phyloP scores from a whole-genome alignment of 441 rosid genomes.

The Adansonia rubrostipa region DNA sequence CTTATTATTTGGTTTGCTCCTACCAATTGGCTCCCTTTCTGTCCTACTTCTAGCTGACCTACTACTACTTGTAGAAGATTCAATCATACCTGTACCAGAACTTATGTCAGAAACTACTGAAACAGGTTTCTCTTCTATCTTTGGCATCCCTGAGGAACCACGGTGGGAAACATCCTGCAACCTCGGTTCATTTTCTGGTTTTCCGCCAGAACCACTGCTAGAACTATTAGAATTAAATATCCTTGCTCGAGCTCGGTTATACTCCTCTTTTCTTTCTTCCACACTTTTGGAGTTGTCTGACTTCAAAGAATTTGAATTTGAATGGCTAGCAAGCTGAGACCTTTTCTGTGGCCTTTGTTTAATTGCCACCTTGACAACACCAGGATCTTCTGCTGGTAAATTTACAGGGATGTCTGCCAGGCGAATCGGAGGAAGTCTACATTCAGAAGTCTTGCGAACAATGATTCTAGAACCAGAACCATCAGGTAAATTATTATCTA shows the following conservation, averaged over 20 bases:
- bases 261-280: constrained; percentile 89
- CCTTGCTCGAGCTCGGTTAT: constrained; percentile 80
- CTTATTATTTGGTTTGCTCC: constrained; percentile 56
- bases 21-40: constrained; percentile 66
- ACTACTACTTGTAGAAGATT: constrained; percentile 58
- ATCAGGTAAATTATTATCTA: constrained; percentile 67
- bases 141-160: constrained; percentile 43
- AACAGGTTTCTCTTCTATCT: constrained; percentile 53
- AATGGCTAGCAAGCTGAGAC: constrained; percentile 39
- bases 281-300: constrained; percentile 63
- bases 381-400: constrained; percentile 64
- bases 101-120: constrained; percentile 50
- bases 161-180: constrained; percentile 50
- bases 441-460: constrained; percentile 68
- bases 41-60: constrained; percentile 60
- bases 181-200: constrained; percentile 43
- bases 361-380: constrained; percentile 66
- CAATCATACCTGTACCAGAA: constrained; percentile 49
- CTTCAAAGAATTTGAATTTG: constrained; percentile 53
- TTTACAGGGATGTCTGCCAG: constrained; percentile 74
- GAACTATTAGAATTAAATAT: constrained; percentile 60
- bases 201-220: constrained; percentile 24
- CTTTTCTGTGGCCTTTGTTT: constrained; percentile 76
- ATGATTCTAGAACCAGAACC: constrained; percentile 73
- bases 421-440: constrained; percentile 61